Base-by-base conservation (phyloP, 108 stramenopile genomes). In the Cyclotella atomus region DNA sequence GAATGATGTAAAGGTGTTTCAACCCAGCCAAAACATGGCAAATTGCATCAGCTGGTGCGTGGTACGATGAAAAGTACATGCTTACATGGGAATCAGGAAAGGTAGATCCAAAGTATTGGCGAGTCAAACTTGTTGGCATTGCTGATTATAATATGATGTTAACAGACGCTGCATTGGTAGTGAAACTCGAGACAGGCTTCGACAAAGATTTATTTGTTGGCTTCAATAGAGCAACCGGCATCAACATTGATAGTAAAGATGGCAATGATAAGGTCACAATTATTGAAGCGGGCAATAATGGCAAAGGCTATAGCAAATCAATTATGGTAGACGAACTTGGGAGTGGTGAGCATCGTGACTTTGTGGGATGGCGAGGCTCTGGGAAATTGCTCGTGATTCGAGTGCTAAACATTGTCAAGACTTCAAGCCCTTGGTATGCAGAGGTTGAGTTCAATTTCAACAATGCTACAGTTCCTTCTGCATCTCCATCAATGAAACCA, bases 21-120 rank as follows among this genome's bases (percentile, higher is more conserved):
- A 81, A 81, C 52, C 44, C 63, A 15, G 80, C 80, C 49, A 81
- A 81, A 33, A 71, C 5, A 54, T 81, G 44, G 43, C 73, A 81
- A 50, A 57, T 81, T 32, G 72, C 72, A 23, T 10, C 49, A 23
- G 35, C 47, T 2, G 36, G 47, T 28, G 43, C 54, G 8, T 76
- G 75, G 80, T 76, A 81, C 38, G 30, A 50, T 27, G 59, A 28
- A 2, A n/a, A 54, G 34, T 41, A 36, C 45, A 71, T 59, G 1
- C 14, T 71, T 15, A 55, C 38, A 19, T 45, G 75, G 47, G 34
- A 68, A 24, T 65, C 68, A 17, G 46, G 52, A 8, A 76, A 32
- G 3, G 34, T 19, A 3, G 32, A 21, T 14, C 29, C 38, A 16
- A 64, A 19, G 14, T 16, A 35, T 28, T 66, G 65, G 59, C 3